Evolutionary conservation across 495 filamentous ascomycete species (phyloP), one percentile per base, ranked within the genome.

Genomic region (Parathielavia appendiculata): DNA sequence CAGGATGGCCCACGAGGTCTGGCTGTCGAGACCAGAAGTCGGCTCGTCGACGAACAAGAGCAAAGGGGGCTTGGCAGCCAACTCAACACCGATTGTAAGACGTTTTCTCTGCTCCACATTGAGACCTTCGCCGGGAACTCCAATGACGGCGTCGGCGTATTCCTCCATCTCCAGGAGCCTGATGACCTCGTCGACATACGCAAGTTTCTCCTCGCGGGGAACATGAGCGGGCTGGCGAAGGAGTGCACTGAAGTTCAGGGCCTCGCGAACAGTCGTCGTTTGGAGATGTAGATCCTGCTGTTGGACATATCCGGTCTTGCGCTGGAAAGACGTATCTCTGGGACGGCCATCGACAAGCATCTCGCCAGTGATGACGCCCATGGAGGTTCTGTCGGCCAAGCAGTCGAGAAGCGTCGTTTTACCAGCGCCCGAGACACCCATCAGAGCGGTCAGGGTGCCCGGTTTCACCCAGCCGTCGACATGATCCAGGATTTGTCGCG

Each of bases 271-370:
- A 6, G 92, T 97, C 1, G 86, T 83, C 0, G 90, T 95, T 38
- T 86, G 78, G 23, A 95, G 79, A 71, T 96, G 92, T 10, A 97
- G 81, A 82, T 97, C 92, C 72, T 95, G 91, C 69, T 97, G 92
- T 65, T 97, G 90, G 19, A 93, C 92, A 64, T 96, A 97, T 26
- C 92, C 92, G 4, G 91, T 96, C 76, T 93, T 93, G 36, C 91
- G 86, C 67, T 93, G 90, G 79, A 96, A 96, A 0, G 88, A 90
- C 17, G 81, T 76, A 66, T 95, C 89, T 17, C 87, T 81, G 41
- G 78, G 84, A 23, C 76, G 79, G 2, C 90, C 91, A 63, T 95
- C 87, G 6, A 96, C 88, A 3, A 92, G 75, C 84, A 92, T 91
- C 53, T 92, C 84, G 23, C 91, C 91, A 17, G 82, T 85, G 50